Percentiles rank a stretch among this genome's conserved stretches.
These are phyloP conservation scores for grape (Vitis vinifera) DNA, from an alignment of 164 flowering plant genomes.

Conservation along the genomic window DNA sequence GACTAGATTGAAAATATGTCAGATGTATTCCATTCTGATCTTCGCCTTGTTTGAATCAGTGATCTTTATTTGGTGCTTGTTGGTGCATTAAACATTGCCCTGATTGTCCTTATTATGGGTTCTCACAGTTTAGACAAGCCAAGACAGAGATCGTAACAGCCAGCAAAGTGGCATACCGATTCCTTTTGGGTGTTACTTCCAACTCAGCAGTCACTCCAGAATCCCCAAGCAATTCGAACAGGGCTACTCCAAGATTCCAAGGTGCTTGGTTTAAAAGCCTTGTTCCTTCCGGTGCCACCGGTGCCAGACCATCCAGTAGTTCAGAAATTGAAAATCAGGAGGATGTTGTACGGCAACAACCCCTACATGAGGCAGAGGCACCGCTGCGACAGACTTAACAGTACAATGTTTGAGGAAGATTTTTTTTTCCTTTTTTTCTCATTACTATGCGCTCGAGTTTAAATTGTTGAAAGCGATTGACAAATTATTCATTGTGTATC, in stretches of 20 bases:
- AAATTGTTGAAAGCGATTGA: background rate
- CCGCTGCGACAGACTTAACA: constrained; percentile 19
- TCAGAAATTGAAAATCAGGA: constrained; percentile 46
- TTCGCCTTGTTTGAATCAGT: too few relatives aligned
- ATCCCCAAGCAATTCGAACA: constrained; percentile 43
- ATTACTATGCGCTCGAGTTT: constrained; percentile 1
- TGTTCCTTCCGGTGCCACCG: constrained; percentile 31
- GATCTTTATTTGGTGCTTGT: background rate
- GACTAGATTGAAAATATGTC: background rate
- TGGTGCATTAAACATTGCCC: background rate
- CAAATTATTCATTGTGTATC: constrained; percentile 17
- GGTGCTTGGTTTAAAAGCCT: constrained; percentile 77
- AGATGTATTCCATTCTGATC: too few relatives aligned
- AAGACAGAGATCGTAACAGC: constrained; percentile 89
- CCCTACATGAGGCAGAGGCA: constrained; percentile 12
- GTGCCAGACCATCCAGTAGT: constrained; percentile 56
- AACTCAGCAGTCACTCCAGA: constrained; percentile 40
- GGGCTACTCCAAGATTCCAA: constrained; percentile 63
- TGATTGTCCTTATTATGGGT: background rate
- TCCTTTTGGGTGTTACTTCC: constrained; percentile 53
- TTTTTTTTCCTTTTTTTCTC: too few relatives aligned
- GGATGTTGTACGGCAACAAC: constrained; percentile 24
- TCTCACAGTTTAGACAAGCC: constrained; percentile 80
- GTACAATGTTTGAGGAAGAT: constrained; percentile 5
- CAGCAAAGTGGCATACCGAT: constrained; percentile 91